Percentiles rank a stretch among this genome's conserved stretches.
These are phyloP conservation scores for Lophium mytilinum DNA, from an alignment of 495 filamentous ascomycete genomes.

Conservation along the genomic window DNA sequence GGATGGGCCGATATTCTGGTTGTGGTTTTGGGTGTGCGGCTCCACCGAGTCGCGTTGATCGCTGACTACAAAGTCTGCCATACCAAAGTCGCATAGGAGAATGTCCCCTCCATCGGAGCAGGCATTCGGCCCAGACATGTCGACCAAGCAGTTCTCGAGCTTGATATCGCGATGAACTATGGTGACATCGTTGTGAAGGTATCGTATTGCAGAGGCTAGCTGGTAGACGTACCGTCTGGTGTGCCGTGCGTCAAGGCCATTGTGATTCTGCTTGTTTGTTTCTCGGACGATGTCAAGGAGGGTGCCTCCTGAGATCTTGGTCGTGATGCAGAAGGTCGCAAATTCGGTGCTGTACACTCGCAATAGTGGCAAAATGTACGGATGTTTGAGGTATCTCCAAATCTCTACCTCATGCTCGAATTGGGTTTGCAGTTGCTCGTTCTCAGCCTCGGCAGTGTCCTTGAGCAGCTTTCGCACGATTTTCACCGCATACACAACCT, in stretches of 20 bases:
- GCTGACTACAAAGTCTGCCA: slow-evolving; percentile 61
- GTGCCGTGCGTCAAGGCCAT: slow-evolving; percentile 43
- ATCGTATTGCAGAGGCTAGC: slow-evolving; percentile 60
- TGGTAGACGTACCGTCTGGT: slow-evolving; percentile 60
- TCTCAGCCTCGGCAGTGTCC: slow-evolving; percentile 52
- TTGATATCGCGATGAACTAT: slow-evolving; percentile 71
- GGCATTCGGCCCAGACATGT: slow-evolving; percentile 43
- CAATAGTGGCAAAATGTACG: slow-evolving; percentile 56
- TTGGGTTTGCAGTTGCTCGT: slow-evolving; percentile 61
- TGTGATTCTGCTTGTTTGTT: slow-evolving; percentile 38
- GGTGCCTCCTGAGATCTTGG: slow-evolving; percentile 58
- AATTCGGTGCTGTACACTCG: slow-evolving; percentile 62
- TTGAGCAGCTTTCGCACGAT: slow-evolving; percentile 58
- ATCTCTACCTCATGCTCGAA: slow-evolving; percentile 68
- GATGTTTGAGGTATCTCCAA: slow-evolving; percentile 62
- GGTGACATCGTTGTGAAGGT: slow-evolving; percentile 64
- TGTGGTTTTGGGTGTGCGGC: slow-evolving; percentile 35
- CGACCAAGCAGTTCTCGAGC: slow-evolving; percentile 68
- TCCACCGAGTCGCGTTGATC: slow-evolving; percentile 34
- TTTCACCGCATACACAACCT: slow-evolving; percentile 57
- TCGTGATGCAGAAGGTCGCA: slow-evolving; percentile 69
- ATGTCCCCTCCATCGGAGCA: slow-evolving; percentile 48
- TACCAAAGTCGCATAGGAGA: slow-evolving; percentile 66
- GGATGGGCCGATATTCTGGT: slow-evolving; percentile 45
- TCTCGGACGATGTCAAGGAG: slow-evolving; percentile 60